These are phyloP conservation scores for Lithospermum erythrorhizon DNA, from an alignment of 257 asterid species.

Conservation along the genomic window DNA sequence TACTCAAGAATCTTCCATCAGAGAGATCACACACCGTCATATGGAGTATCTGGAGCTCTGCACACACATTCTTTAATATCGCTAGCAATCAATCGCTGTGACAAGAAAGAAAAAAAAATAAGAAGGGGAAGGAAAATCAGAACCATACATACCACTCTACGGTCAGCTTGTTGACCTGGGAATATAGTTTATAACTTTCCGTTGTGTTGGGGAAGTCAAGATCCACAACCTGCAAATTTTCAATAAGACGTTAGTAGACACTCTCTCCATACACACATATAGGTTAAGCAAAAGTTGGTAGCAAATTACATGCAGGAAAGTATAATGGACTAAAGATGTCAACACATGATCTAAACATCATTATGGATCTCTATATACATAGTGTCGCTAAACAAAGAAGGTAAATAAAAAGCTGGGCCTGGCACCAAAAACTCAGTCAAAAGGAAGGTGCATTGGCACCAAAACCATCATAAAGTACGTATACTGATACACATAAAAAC, in stretches of 20 bases:
- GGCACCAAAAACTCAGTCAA: too few species aligned
- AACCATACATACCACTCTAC: background rate
- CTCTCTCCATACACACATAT: background rate
- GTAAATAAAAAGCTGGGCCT: too few species aligned
- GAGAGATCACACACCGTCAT: constrained; percentile 69
- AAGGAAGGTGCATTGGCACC: too few species aligned
- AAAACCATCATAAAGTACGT: too few species aligned
- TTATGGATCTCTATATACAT: too few species aligned
- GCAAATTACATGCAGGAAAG: background rate
- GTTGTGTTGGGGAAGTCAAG: constrained; percentile 83
- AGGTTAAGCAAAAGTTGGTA: background rate
- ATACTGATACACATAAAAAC: too few species aligned
- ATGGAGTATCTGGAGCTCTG: constrained; percentile 95
- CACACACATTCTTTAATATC: constrained; percentile 95
- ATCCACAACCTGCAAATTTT: constrained; percentile 48
- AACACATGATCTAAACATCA: too few species aligned
- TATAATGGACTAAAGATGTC: too few species aligned
- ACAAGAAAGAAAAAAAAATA: background rate
- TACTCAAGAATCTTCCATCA: constrained; percentile 1
- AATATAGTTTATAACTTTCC: constrained; percentile 79
- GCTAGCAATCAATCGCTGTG: constrained; percentile 82
- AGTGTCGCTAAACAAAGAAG: too few species aligned
- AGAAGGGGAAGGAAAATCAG: background rate
- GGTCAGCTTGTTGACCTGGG: constrained; percentile 50
- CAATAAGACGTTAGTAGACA: background rate